Conservation (phyloP, 495 filamentous ascomycete species). For the Penicillium goetzii region DNA sequence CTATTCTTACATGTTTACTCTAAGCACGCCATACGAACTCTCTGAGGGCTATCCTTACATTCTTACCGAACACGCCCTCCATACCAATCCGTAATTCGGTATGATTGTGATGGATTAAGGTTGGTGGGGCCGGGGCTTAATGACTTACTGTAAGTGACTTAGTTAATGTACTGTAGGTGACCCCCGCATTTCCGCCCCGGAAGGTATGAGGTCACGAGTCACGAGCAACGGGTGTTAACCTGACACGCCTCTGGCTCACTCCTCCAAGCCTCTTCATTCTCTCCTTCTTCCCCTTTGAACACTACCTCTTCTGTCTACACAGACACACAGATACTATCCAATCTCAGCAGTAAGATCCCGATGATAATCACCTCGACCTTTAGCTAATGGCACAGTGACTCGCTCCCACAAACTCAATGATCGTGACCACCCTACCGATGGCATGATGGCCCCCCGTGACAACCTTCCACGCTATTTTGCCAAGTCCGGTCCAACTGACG, state of each 20-base stretch:
- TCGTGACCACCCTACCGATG: conserved; percentile 76
- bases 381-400: conserved; percentile 66
- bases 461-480: conserved; percentile 88
- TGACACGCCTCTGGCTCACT: conserved; percentile 1
- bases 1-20: neutral
- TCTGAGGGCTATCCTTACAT: neutral
- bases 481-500: conserved; percentile 80
- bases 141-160: neutral
- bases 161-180: neutral
- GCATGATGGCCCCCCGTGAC: conserved; percentile 65
- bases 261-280: conserved; percentile 1
- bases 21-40: no score
- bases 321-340: neutral
- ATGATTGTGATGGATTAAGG: conserved; percentile 20
- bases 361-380: neutral
- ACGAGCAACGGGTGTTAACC: conserved; percentile 10
- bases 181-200: conserved; percentile 26
- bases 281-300: neutral
- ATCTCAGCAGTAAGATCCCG: conserved; percentile 14
- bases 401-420: conserved; percentile 92
- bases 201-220: conserved; percentile 34
- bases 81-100: neutral
- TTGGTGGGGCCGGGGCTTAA: conserved; percentile 26
- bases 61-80: neutral
- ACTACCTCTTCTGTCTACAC: neutral